A percentile compares a stretch with the other conserved stretches of the same genome.
Evolutionary conservation across 2,329 filamentous ascomycete genomes (phyloP).

Genomic region (Tolypocladium cylindrosporum): DNA sequence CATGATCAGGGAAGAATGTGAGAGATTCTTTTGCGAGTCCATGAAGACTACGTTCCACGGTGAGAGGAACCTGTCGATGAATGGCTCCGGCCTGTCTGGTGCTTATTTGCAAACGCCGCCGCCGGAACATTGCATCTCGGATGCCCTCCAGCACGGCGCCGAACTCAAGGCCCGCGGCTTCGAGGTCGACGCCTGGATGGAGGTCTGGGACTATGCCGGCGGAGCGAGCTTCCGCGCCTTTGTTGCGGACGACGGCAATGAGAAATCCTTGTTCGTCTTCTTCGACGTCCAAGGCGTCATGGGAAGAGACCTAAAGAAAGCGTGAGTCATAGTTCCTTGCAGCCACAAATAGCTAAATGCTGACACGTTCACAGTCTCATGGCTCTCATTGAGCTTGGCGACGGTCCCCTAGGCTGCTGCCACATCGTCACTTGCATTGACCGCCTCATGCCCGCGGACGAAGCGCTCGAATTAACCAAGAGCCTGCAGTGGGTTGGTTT

Average conservation of each 20-base stretch:
- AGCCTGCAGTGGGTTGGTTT: slow-evolving; percentile 93
- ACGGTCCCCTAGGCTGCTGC: slow-evolving; percentile 63
- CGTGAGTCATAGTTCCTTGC: slow-evolving; percentile 43
- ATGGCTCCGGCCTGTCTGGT: slow-evolving; percentile 83
- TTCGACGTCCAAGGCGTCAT: slow-evolving; percentile 63
- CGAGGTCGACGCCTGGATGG: slow-evolving; percentile 54
- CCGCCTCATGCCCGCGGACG: slow-evolving; percentile 51
- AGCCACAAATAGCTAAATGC: neutral
- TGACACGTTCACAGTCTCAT: slow-evolving; percentile 53
- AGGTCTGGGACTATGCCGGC: slow-evolving; percentile 78
- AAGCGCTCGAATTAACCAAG: slow-evolving; percentile 60
- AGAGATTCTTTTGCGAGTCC: slow-evolving; percentile 99
- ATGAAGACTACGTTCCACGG: slow-evolving; percentile 89
- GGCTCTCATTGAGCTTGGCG: slow-evolving; percentile 81
- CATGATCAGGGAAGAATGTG: slow-evolving; percentile 98
- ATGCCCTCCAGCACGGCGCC: slow-evolving; percentile 21
- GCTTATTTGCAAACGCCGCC: slow-evolving; percentile 48
- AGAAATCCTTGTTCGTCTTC: slow-evolving; percentile 78
- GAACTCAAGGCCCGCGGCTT: slow-evolving; percentile 18
- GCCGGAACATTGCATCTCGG: slow-evolving; percentile 33
- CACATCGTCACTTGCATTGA: slow-evolving; percentile 76
- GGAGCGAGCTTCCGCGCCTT: slow-evolving; percentile 82
- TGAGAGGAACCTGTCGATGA: slow-evolving; percentile 72
- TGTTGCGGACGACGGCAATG: slow-evolving; percentile 57
- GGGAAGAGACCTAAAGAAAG: slow-evolving; percentile 73